phyloP scores from a whole-genome alignment of 2,329 filamentous ascomycete species.

The Colletotrichum destructivum region DNA sequence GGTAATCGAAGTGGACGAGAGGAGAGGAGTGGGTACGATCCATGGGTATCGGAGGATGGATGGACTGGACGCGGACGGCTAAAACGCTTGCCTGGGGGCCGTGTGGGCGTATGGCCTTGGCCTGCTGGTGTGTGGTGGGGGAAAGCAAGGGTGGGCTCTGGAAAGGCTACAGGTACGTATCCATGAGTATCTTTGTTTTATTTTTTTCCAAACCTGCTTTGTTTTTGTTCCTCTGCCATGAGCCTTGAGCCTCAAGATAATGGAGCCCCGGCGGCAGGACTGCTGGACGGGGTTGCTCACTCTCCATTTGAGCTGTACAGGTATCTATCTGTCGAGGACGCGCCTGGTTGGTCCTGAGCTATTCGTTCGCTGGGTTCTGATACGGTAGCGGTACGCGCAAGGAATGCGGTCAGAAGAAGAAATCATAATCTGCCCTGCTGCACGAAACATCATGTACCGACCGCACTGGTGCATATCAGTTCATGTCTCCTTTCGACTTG shows the following conservation, averaged over 20 bases:
- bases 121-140: conserved; percentile 17
- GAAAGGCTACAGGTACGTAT: conserved; percentile 9
- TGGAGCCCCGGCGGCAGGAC: conserved; percentile 25
- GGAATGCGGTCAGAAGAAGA: conserved; percentile 29
- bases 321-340: neutral
- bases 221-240: neutral
- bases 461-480: neutral
- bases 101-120: conserved; percentile 32
- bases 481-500: neutral
- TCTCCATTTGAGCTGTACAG: neutral
- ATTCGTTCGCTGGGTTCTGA: conserved; percentile 1
- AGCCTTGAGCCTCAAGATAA: conserved; percentile 24
- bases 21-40: conserved; percentile 1
- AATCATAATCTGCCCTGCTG: neutral
- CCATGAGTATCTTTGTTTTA: conserved; percentile 7
- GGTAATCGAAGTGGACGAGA: conserved; percentile 1
- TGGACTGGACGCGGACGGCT: conserved; percentile 26
- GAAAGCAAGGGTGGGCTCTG: neutral
- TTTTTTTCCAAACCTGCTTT: neutral
- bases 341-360: neutral
- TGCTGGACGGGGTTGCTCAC: conserved; percentile 1
- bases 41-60: conserved; percentile 25
- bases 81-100: conserved; percentile 32
- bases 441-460: neutral
- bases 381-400: neutral